Base-by-base conservation (phyloP, 2,329 filamentous ascomycete genomes). In the Cercospora canescens region DNA sequence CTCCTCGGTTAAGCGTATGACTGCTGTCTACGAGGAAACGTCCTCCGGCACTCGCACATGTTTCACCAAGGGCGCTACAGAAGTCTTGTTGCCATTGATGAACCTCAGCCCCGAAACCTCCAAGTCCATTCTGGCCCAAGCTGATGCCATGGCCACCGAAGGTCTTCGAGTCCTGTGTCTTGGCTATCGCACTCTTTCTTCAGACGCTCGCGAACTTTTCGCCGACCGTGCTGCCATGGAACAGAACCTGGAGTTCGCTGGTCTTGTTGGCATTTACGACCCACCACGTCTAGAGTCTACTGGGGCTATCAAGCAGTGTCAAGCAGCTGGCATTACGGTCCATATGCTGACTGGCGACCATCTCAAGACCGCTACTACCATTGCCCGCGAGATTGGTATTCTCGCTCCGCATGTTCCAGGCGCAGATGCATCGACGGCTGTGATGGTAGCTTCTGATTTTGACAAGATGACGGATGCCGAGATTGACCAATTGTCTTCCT, bases 271-370 rank as follows among this genome's bases (percentile, higher is more conserved):
- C 21, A 73, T 77, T 52, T 75, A 74, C 65, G 75, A 76, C 64
- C 75, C 72, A n/a, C 75, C 74, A 39, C 73, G 75, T 35, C 54
- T 74, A 5, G 76, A 77, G 59, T 75, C 75, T 26, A 73, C 73
- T 26, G 69, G 76, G 37, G 80, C 81, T 16, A 81, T 83, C 56
- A 76, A 76, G 28, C 77, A 80, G 63, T 83, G 81, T 37, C 80
- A 82, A 64, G 73, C 77, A 45, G 81, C 81, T 48, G 81, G 81
- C n/a, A 82, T 83, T 54, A 80, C 78, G 0, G 81, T 83, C 1
- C 81, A 83, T 68, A 83, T 83, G 81, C 76, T 83, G 30, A 83
- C 81, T 41, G 81, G 81, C 50, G 81, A 83, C 41, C 81, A 83
- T 65, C 77, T 79, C 30, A 80, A 79, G 61, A 83, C 81, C 6